Percentiles rank a stretch among this genome's conserved stretches.
phyloP scores from a whole-genome alignment of 305 asterid species.

The Fraxinus albicans region DNA sequence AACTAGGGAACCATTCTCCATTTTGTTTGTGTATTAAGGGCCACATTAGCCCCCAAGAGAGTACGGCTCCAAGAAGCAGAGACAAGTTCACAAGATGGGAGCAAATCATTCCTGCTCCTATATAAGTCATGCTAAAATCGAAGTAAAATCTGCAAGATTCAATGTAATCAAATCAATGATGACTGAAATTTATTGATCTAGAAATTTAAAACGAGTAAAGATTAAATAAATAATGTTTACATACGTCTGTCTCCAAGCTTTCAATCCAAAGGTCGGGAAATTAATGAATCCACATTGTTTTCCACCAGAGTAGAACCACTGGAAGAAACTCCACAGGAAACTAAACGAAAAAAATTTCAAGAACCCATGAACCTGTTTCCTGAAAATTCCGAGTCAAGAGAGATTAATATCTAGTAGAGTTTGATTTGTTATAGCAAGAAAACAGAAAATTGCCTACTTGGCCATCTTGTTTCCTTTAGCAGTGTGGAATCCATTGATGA shows the following conservation, averaged over 20 bases:
- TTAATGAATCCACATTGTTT: constrained; percentile 46
- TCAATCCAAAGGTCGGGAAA: constrained; percentile 60
- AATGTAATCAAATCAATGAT: constrained; percentile 2
- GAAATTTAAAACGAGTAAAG: neutral
- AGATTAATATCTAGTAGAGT: neutral
- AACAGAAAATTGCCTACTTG: constrained; percentile 39
- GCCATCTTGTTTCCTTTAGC: constrained; percentile 68
- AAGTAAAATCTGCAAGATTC: constrained; percentile 71
- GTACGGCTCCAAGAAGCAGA: constrained; percentile 77
- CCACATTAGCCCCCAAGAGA: constrained; percentile 97
- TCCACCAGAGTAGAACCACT: constrained; percentile 62
- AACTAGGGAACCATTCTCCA: constrained; percentile 69
- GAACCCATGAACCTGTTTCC: constrained; percentile 59
- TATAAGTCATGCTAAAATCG: constrained; percentile 77
- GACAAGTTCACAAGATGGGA: constrained; percentile 79
- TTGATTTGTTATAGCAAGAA: neutral
- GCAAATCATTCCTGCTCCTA: constrained; percentile 96
- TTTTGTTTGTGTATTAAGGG: constrained; percentile 54
- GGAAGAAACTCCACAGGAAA: constrained; percentile 62
- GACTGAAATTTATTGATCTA: neutral
- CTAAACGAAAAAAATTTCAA: constrained; percentile 53
- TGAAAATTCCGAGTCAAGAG: constrained; percentile 18
- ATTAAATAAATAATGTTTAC: constrained; percentile 2
- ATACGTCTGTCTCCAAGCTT: constrained; percentile 55
- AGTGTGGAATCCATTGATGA: constrained; percentile 88